Percentiles rank a stretch among this genome's conserved stretches.
Conservation (phyloP, 140 eudicot genomes). For the Bidens hawaiensis region DNA sequence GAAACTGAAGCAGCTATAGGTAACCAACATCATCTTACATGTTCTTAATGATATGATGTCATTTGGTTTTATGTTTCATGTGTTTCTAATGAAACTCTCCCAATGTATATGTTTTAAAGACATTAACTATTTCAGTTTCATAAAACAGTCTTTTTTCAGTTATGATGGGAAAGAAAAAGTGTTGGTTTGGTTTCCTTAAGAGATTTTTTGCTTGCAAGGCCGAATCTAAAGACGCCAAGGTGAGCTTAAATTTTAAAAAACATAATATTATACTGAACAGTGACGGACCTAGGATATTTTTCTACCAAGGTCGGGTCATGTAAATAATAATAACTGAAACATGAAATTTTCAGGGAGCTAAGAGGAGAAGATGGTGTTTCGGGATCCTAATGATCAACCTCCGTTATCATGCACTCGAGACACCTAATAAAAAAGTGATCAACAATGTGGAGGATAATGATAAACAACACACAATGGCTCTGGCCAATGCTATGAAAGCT, state of each 20-base stretch:
- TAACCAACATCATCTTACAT: conserved; percentile 1
- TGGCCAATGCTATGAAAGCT: conserved; percentile 70
- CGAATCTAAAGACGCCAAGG: conserved; percentile 39
- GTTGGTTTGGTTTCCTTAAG: conserved; percentile 47
- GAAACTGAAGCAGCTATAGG: neutral
- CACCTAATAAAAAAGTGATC: conserved; percentile 22
- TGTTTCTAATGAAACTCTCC: neutral
- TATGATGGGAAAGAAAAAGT: conserved; percentile 47
- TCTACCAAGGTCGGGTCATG: too few relatives aligned
- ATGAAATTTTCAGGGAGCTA: conserved; percentile 40
- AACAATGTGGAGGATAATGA: conserved; percentile 55
- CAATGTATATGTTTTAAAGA: conserved; percentile 8
- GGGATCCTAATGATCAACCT: conserved; percentile 37
- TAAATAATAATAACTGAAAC: too few relatives aligned
- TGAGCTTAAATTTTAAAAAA: neutral
- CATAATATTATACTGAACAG: neutral
- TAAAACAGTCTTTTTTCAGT: neutral
- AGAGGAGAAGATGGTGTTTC: conserved; percentile 56
- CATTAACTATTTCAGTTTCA: conserved; percentile 9
- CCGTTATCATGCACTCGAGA: conserved; percentile 38
- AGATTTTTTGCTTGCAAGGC: conserved; percentile 43
- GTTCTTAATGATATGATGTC: neutral
- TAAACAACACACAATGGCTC: conserved; percentile 58
- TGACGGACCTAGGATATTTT: too few relatives aligned
- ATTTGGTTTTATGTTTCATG: neutral